Evolutionary conservation across 2,329 filamentous ascomycete species (phyloP), one percentile per base, ranked within the genome.

Genomic region (Epicoccum sorghinum): DNA sequence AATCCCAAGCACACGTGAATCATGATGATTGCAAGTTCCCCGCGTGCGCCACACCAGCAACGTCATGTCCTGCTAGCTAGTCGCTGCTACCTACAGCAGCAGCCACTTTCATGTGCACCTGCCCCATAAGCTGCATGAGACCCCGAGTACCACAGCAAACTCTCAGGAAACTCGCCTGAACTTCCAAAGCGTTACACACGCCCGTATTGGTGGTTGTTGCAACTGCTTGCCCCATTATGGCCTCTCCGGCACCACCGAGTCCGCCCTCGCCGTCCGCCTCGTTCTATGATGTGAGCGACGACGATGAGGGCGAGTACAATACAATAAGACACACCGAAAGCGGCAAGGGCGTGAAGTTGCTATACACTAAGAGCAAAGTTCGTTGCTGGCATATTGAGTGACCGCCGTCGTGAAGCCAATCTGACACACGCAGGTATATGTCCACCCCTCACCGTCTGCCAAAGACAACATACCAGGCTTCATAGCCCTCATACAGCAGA

Each of bases 391-490:
- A 29, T 38, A 3, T 29, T 9, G 9, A 29, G 27, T 29, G 27
- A 29, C 14, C 7, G 38, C 32, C 30, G 13, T 29, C 63, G 62
- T 59, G 60, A 52, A 41, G 51, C 58, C 66, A 38, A 65, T 56
- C 52, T 59, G 49, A 23, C 24, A 33, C 44, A 23, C 49, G 43
- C 65, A 93, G 89, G 95, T 99, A 73, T 99, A 98, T 72, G 88
- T 99, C 38, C 95, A 99, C 74, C 95, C 95, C 1, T 92, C 92
- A 0, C 89, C 93, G 0, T 96, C 91, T 0, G 85, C 93, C 52
- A 96, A 93, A 78, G 95, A 99, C 79, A 99, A 99, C 64, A 96
- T 99, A 51, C 81, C 91, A 4, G 95, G 95, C 40, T 99, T 95
- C 73, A 88, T 99, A 64, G 93, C 95, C 14, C 83, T 99, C 2